Evolutionary conservation across 768 basidiomycete genomes (phyloP).

Genomic region (Glaciozyma martinii): DNA sequence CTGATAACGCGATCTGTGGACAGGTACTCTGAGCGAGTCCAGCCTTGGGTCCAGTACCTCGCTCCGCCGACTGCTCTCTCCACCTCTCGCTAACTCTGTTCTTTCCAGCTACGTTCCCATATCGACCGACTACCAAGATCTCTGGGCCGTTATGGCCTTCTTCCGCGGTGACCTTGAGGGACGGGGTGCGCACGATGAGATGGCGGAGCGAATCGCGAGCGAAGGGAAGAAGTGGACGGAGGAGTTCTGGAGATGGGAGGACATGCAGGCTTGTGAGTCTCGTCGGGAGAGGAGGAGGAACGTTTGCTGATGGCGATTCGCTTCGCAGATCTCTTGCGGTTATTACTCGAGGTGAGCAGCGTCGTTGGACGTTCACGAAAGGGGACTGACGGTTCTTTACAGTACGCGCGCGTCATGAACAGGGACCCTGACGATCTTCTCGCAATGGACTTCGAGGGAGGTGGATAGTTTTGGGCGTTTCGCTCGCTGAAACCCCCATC

Average conservation of each 20-base stretch:
- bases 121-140: slow-evolving; percentile 33
- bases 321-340: slow-evolving; percentile 4
- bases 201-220: slow-evolving; percentile 51
- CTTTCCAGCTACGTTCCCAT: slow-evolving; percentile 32
- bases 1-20: too few relatives aligned
- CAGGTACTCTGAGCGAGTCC: slow-evolving; percentile 65
- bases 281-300: background rate
- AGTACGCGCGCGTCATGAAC: slow-evolving; percentile 21
- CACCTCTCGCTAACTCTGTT: background rate
- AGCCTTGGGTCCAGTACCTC: slow-evolving; percentile 62
- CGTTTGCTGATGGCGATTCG: background rate
- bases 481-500: background rate
- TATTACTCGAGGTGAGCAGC: slow-evolving; percentile 15
- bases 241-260: slow-evolving; percentile 30
- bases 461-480: background rate
- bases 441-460: background rate
- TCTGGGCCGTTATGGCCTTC: slow-evolving; percentile 63
- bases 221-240: slow-evolving; percentile 42
- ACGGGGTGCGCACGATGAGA: slow-evolving; percentile 52
- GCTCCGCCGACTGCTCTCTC: background rate
- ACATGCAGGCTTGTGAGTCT: slow-evolving; percentile 30
- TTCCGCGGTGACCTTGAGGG: slow-evolving; percentile 56
- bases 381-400: slow-evolving; percentile 10
- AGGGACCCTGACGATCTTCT: background rate
- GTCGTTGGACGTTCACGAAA: too few relatives aligned